These are phyloP conservation scores for Guillardia theta DNA, from an alignment of 78 protist species.

Conservation along the genomic window DNA sequence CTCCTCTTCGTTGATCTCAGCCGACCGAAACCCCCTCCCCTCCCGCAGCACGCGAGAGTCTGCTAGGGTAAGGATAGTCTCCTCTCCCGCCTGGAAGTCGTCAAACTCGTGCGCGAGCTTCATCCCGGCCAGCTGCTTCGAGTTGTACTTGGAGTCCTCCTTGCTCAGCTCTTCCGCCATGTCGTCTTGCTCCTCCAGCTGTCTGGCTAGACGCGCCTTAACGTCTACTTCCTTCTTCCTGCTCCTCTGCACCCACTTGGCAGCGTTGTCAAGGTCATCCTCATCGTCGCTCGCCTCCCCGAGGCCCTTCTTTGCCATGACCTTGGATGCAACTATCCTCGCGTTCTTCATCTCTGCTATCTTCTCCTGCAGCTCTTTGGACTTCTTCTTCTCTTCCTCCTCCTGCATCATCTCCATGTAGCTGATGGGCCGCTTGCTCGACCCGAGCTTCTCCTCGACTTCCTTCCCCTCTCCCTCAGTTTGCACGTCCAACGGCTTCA, in stretches of 20 bases:
- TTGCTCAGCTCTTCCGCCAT: not conserved
- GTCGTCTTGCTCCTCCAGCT: not conserved
- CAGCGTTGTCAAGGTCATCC: not conserved
- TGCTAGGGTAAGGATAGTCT: not conserved
- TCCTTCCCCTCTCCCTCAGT: not conserved
- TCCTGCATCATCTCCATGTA: not conserved
- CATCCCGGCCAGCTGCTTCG: not conserved
- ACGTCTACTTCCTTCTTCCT: not conserved
- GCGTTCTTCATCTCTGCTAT: not conserved
- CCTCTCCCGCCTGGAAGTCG: not conserved
- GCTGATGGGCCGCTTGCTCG: not conserved
- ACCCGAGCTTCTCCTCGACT: not conserved
- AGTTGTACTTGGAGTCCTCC: not conserved
- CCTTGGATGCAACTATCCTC: not conserved
- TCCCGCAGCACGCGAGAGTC: not conserved
- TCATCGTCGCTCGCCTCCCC: not conserved
- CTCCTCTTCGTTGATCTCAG: not conserved
- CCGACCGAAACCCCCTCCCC: not conserved
- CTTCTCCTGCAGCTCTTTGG: not conserved
- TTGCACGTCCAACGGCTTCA: not conserved
- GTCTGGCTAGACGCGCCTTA: not conserved
- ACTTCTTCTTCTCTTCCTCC: not conserved
- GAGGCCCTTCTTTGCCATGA: not conserved
- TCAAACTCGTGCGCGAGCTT: not conserved
- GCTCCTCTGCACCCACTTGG: conserved; percentile 1